A percentile compares a stretch with the other conserved stretches of the same genome.
Conservation (phyloP, 306 rosid species). For the Prunus dulcis region DNA sequence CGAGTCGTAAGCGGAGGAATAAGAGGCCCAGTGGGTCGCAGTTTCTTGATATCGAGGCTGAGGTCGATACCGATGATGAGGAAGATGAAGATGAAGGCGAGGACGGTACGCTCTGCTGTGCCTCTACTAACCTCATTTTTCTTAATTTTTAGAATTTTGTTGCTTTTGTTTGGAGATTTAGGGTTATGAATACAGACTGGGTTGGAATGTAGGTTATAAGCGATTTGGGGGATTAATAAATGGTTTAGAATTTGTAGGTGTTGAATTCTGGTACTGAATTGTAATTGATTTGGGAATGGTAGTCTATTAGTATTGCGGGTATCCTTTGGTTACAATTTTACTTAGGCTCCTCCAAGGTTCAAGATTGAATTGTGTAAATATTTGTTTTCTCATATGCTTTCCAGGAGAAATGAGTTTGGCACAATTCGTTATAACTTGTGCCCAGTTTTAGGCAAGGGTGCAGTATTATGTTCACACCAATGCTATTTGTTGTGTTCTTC, state of each 20-base stretch:
- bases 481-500: too few relatives aligned
- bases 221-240: neutral
- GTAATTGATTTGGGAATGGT: neutral
- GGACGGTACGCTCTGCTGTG: conserved; percentile 50
- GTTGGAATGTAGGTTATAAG: neutral
- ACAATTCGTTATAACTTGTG: neutral
- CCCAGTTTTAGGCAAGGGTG: too few relatives aligned
- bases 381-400: too few relatives aligned
- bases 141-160: neutral
- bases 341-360: neutral
- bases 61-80: conserved; percentile 76
- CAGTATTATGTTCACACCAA: too few relatives aligned
- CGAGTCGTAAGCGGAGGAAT: conserved; percentile 35
- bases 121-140: neutral
- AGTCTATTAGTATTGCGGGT: neutral
- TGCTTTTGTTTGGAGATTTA: neutral
- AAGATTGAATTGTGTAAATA: neutral
- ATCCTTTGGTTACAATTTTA: neutral
- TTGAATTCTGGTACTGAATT: neutral
- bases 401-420: neutral
- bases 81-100: conserved; percentile 95
- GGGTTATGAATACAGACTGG: neutral
- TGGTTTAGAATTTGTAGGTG: neutral
- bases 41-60: conserved; percentile 71
- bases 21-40: conserved; percentile 51